Base-by-base conservation (phyloP, 345 rosid genomes). In the Camelina laxa region DNA sequence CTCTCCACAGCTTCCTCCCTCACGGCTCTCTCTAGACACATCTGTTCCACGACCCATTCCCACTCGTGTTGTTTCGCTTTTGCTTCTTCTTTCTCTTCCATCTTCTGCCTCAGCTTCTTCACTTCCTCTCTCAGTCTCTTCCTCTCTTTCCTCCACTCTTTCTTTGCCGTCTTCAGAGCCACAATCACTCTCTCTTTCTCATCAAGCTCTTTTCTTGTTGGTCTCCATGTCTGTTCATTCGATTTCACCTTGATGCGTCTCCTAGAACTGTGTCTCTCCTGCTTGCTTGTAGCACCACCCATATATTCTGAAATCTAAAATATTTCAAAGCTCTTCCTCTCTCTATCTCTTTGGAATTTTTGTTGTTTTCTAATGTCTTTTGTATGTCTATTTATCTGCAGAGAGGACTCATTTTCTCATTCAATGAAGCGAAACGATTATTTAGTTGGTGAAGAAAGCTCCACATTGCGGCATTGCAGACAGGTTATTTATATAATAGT, bases 1-100 rank as follows among this genome's bases (percentile, higher is more conserved):
- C 83, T 88, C 75, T 88, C 92, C 48, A 84, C 92, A 16, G 93
- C 88, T 53, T 88, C 91, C 67, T 92, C 96, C 39, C 92, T 66
- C 70, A 84, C 60, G 0, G 86, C 83, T 65, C 90, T 89, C 79
- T 91, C 97, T 80, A 85, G 75, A 73, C 78, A 79, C 89, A 84
- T 87, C 65, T 80, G 87, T 82, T 83, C 93, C 64, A 87, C 72
- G 56, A 78, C 54, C 66, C 82, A 53, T 44, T 65, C 77, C 83
- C 86, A 85, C 8, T 73, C 65, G 14, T 71, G 58, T 27, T 79
- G 78, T 3, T 79, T 74, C 19, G 50, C 38, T 1, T 79, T 78
- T 63, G 42, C 85, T 67, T 84, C 87, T 35, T 84, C 84, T 55
- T 75, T 86, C 72, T 84, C 85, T 21, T 84, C 85, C 75, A 80